Conservation (phyloP, 2,329 filamentous ascomycete species). For the Fusarium domesticum region DNA sequence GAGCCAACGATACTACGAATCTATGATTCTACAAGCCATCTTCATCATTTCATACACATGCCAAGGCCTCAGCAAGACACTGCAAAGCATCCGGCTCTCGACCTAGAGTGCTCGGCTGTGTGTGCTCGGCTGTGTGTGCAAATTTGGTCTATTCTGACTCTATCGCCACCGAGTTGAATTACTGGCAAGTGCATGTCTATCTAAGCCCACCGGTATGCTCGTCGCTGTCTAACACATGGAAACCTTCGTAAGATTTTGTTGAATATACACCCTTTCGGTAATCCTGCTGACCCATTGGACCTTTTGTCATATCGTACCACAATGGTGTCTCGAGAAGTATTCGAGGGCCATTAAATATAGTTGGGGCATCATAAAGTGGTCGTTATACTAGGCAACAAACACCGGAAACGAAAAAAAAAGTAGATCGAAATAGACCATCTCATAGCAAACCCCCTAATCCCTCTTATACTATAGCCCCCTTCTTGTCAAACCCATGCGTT, state of each 20-base stretch:
- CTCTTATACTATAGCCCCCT: not conserved
- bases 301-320: constrained; percentile 7
- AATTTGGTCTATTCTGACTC: not conserved
- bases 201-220: not conserved
- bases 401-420: constrained; percentile 16
- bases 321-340: constrained; percentile 19
- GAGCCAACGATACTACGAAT: too few species aligned
- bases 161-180: not conserved
- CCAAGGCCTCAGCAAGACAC: too few species aligned
- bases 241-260: not conserved
- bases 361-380: constrained; percentile 15
- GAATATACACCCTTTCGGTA: not conserved
- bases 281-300: not conserved
- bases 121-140: too few species aligned
- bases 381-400: constrained; percentile 14
- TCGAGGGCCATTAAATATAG: constrained; percentile 4
- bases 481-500: not conserved
- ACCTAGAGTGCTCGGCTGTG: too few species aligned
- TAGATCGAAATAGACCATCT: constrained; percentile 4
- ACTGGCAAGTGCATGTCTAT: not conserved
- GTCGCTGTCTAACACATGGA: not conserved
- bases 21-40: too few species aligned
- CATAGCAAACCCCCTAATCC: not conserved
- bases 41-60: too few species aligned
- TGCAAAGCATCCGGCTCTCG: too few species aligned